Evolutionary conservation across 495 filamentous ascomycete genomes (phyloP), one percentile per base, ranked within the genome.

Genomic region (Glonium stellatum): DNA sequence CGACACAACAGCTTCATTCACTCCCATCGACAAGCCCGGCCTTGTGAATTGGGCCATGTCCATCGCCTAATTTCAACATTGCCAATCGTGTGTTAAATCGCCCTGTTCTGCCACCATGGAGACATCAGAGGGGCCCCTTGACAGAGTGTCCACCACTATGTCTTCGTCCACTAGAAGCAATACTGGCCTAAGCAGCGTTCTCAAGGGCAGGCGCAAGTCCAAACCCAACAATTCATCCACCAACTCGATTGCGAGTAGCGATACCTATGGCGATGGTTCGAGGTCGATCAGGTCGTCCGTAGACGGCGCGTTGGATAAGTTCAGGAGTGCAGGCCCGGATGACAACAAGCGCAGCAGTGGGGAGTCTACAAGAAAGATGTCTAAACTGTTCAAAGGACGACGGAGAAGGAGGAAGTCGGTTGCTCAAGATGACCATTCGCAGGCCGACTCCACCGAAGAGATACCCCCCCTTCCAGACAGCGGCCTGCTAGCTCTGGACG

Each of bases 301-400:
- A 34, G 72, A 73, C 41, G 67, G 61, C 22, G 66, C 64, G 15
- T 35, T 74, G 19, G 70, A 69, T 55, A 74, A 64, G 55, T 23
- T 71, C 44, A 67, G 54, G 44, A 56, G 56, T 41, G 59, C 59
- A 18, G 39, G 59, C 46, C 66, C 61, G 1, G 65, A 70, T 25
- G 69, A 67, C 3, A 68, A 67, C 3, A 48, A 60, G 10, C 56
- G 61, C 21, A 66, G 63, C 39, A 65, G 55, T 42, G 66, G 66
- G 53, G 60, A 57, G 11, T 67, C 77, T 66, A 69, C 66, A 69
- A 69, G 70, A 67, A 58, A 76, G 35, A 75, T 82, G 44, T 79
- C 82, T 3, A 83, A 80, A 66, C 68, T 85, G 37, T 75, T 84
- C 54, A 74, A 78, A 27, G 70, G 75, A 15, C 72, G 78, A 18